Base-by-base conservation (phyloP, 768 basidiomycete species). In the Rubroboletus pulcherrimus region DNA sequence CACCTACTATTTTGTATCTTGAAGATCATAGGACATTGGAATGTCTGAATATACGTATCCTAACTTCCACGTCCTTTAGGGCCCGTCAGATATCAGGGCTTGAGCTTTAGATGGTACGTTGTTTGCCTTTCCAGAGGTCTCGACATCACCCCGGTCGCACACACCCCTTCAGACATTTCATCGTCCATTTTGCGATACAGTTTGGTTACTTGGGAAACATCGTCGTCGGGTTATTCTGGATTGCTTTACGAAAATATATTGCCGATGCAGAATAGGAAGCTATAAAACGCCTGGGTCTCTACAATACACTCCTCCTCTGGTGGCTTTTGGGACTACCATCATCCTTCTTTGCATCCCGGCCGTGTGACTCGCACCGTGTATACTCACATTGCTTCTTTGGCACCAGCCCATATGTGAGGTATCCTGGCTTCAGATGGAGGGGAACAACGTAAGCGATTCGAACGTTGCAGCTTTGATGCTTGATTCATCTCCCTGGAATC, bases 1-100 rank as follows among this genome's bases (percentile, higher is more conserved):
- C 11, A 5, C n/a, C 35, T 50, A 24, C 33, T 63, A 42, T 51
- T 54, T 54, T 40, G 34, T 33, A 26, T 47, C 31, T 51, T 14
- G 39, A 55, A 17, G 34, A 48, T 17, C 19, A 49, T 29, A 21
- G 49, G 39, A 54, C 21, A 12, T 44, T 5, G 9, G 21, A 39
- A n/a, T 44, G 4, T 34, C 29, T 47, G 38, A 51, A 45, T 46
- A 47, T 17, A 49, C n/a, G 6, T 29, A 15, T 39, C 15, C 24
- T n/a, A 26, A 34, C 49, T 48, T 19, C 3, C 30, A 29, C 15
- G 4, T 24, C 24, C n/a, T n/a, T n/a, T 24, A 24, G 4, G 24
- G 24, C 9, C n/a, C 15, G 43, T 44, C 30, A 39, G 12, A 30
- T 24, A 24, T 24, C 24, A 24, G 24, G 19, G 6, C 5, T 29